Evolutionary conservation across 768 basidiomycete species (phyloP).

Genomic region (Sistotremastrum suecicum): DNA sequence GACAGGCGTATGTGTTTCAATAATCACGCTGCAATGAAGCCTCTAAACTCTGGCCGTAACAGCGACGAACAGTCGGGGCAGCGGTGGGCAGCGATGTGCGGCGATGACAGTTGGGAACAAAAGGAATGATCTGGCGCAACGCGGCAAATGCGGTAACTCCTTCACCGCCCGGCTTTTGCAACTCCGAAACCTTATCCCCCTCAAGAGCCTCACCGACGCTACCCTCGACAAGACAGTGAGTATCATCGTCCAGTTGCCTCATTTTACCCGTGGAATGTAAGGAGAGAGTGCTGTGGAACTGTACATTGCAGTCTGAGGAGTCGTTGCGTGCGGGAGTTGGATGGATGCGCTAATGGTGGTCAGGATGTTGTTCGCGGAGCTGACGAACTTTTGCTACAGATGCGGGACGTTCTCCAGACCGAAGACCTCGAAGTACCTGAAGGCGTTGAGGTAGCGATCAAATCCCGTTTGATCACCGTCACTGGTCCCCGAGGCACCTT

Average conservation of each 20-base stretch:
- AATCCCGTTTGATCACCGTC: slow-evolving; percentile 85
- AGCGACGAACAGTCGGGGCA: no score
- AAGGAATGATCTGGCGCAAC: no score
- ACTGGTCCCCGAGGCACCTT: slow-evolving; percentile 87
- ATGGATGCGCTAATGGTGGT: slow-evolving; percentile 1
- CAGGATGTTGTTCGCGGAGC: neutral
- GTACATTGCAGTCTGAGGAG: neutral
- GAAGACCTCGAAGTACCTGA: slow-evolving; percentile 87
- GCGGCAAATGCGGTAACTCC: neutral
- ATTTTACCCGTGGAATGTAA: neutral
- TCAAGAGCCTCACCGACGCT: neutral
- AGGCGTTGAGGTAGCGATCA: slow-evolving; percentile 73
- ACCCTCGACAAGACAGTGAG: neutral
- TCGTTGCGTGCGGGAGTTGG: neutral
- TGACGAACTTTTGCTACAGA: slow-evolving; percentile 28
- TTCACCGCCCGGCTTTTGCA: neutral
- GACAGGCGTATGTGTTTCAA: no score
- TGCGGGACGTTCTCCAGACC: slow-evolving; percentile 86
- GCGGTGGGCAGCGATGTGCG: no score
- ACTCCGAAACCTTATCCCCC: neutral
- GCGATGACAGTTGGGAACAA: no score
- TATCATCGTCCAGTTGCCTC: neutral
- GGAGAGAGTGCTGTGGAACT: neutral
- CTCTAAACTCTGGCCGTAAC: no score
- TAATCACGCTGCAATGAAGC: no score